Base-by-base conservation (phyloP, 2,329 filamentous ascomycete genomes). In the Trichoderma citrinoviride region DNA sequence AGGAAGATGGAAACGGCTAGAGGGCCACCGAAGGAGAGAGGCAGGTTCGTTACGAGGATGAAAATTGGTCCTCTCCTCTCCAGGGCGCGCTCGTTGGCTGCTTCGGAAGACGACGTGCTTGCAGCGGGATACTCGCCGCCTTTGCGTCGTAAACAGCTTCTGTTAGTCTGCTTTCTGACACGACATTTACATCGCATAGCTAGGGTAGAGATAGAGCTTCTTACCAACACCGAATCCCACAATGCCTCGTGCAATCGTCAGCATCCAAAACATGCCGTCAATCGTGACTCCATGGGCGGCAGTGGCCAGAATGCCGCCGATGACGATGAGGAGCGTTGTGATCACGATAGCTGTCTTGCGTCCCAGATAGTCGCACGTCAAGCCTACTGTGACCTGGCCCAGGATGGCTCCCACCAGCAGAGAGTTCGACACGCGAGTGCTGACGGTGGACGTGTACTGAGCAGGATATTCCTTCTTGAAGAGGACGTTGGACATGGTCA, bases 231-330 rank as follows among this genome's bases (percentile, higher is more conserved):
- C 81, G 33, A 83, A 81, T 5, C 82, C 80, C 41, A 80, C 78
- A 40, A 82, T 76, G 5, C 82, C 82, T 47, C 82, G 77, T 5
- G 80, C 77, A 19, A 83, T 72, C 0, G 79, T 82, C 75, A 83
- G 74, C 77, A 83, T 83, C 81, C 81, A 83, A 63, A 82, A 80
- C 80, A 84, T 83, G 64, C 79, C 80, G 19, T 79, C 66, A 37
- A 79, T 77, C 2, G 80, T 83, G 5, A 73, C 68, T 10, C 81
- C 81, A 63, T 80, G 73, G 1, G 79, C 75, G 1, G 80, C 81
- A 8, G 79, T 80, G 1, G 81, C 80, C 19, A 83, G 66, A 27
- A 83, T 80, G 10, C 68, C 78, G 10, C 81, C 80, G 29, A 82
- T 54, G 14, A 82, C 79, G 52, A 83, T 80, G 73, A 81, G 77